Evolutionary conservation across 805 yeast genomes (phyloP).

Genomic region (Zygoascus flipseniorum): DNA sequence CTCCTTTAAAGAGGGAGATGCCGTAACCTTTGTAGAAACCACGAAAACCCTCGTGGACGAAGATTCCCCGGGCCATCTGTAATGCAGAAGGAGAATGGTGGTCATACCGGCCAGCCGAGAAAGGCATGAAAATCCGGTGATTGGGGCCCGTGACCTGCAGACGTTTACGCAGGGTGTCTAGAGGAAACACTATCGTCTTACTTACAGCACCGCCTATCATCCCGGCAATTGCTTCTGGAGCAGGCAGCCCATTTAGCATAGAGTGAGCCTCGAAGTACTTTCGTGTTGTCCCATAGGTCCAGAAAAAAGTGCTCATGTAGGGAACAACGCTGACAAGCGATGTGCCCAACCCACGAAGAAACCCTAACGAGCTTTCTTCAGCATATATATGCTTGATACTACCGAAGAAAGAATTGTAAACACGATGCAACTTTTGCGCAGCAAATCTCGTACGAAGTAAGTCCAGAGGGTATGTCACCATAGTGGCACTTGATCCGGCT

Average conservation of each 20-base stretch:
- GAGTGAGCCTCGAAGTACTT: constrained; percentile 20
- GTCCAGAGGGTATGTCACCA: constrained; percentile 81
- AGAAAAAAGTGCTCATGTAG: constrained; percentile 67
- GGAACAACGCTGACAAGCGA: constrained; percentile 57
- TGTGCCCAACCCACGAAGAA: constrained; percentile 41
- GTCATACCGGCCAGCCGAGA: constrained; percentile 13
- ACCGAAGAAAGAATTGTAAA: neutral
- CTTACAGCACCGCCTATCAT: constrained; percentile 67
- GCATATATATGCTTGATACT: constrained; percentile 24
- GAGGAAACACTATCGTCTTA: constrained; percentile 71
- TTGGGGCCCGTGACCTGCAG: constrained; percentile 51
- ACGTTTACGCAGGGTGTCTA: constrained; percentile 75
- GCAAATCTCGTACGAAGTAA: constrained; percentile 80
- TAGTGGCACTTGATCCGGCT: constrained; percentile 70
- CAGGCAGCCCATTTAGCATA: constrained; percentile 11
- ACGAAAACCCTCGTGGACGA: constrained; percentile 46
- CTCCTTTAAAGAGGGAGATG: constrained; percentile 65
- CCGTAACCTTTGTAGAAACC: constrained; percentile 72
- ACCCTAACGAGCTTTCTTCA: constrained; percentile 38
- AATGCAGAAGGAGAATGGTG: neutral
- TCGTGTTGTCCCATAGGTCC: constrained; percentile 48
- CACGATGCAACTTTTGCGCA: constrained; percentile 35
- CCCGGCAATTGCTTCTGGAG: constrained; percentile 51
- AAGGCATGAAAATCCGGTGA: constrained; percentile 11
- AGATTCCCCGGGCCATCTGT: constrained; percentile 28